Base-by-base conservation (phyloP, 1,284 basidiomycete species). In the Ustanciosporium gigantosporum region DNA sequence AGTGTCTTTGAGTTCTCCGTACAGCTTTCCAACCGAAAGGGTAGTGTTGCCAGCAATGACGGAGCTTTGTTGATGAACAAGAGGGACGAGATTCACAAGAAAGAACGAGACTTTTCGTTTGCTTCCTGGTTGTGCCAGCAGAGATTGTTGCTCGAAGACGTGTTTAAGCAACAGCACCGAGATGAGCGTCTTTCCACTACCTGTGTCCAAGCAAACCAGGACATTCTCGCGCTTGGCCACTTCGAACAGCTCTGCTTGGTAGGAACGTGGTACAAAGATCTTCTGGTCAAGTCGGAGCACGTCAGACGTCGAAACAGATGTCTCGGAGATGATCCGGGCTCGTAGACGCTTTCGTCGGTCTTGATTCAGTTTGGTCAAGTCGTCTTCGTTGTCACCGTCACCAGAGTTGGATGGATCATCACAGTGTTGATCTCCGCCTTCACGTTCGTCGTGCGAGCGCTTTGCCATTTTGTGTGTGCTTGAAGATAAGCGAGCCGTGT, bases 141-240 rank as follows among this genome's bases (percentile, higher is more conserved):
- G 31, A 8, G 3, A 16, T 20, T n/a, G 15, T 41, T 36, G 47
- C 8, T 45, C 22, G 22, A 48, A 49, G 2, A 70, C 42, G 29
- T 70, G 46, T 36, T 70, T 46, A 8, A 72, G 45, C 3, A 72
- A 53, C 15, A 72, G 47, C 11, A 62, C 69, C 19, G 67, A 57
- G 32, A 72, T 59, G 45, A 72, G 64, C 15, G 69, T 72, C 53
- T 72, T 72, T 7, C 69, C 69, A 29, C 53, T 59, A n/a, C 69
- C 69, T 2, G 69, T 72, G 23, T 62, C 60, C n/a, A 72, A 46
- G 25, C 62, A 66, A 29, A 67, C 65, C 32, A 72, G 53, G 24
- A 70, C 51, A 35, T 69, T 69, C 22, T 46, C 38, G 1, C 43
- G 27, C 32, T 58, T 48, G 23, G 60, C 60, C 8, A 52, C 36